A percentile compares a stretch with the other conserved stretches of the same genome.
Conservation (phyloP, 139 green algal genomes). For the Penium margaritaceum region DNA sequence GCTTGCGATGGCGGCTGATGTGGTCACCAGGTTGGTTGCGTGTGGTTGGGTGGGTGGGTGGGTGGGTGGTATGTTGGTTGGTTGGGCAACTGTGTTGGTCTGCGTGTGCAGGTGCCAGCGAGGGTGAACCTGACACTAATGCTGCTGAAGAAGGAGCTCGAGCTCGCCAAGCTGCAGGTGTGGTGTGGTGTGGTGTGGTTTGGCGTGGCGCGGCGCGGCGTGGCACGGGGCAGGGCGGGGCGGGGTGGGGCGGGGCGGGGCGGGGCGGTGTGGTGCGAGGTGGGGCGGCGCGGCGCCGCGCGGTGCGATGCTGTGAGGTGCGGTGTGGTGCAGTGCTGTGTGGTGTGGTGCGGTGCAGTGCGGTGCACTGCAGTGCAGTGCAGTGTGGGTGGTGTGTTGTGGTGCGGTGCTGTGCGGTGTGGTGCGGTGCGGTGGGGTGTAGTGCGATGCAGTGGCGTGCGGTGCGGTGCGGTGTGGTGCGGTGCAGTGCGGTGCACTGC, state of each 20-base stretch:
- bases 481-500: neutral
- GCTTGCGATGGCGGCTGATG: too few species aligned
- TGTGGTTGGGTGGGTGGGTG: neutral
- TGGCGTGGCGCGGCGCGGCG: neutral
- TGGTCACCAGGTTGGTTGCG: too few species aligned
- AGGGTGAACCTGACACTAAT: constrained; percentile 61
- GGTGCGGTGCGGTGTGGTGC: neutral
- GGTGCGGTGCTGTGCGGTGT: neutral
- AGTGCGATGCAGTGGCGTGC: neutral
- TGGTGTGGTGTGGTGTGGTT: neutral
- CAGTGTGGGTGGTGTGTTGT: neutral
- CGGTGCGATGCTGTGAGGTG: too few species aligned
- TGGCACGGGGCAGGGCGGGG: too few species aligned
- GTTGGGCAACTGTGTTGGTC: too few species aligned
- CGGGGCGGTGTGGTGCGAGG: too few species aligned
- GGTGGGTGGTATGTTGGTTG: neutral
- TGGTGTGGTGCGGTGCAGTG: neutral
- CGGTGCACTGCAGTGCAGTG: neutral
- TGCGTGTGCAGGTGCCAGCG: constrained; percentile 47
- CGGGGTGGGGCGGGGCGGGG: too few species aligned
- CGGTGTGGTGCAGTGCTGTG: neutral
- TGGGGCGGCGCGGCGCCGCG: too few species aligned
- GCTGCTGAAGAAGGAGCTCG: constrained; percentile 94
- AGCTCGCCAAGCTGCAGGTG: constrained; percentile 84
- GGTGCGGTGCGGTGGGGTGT: neutral